A percentile compares a stretch with the other conserved stretches of the same genome.
phyloP scores from a whole-genome alignment of 768 basidiomycete species.

The Naganishia antarctica region DNA sequence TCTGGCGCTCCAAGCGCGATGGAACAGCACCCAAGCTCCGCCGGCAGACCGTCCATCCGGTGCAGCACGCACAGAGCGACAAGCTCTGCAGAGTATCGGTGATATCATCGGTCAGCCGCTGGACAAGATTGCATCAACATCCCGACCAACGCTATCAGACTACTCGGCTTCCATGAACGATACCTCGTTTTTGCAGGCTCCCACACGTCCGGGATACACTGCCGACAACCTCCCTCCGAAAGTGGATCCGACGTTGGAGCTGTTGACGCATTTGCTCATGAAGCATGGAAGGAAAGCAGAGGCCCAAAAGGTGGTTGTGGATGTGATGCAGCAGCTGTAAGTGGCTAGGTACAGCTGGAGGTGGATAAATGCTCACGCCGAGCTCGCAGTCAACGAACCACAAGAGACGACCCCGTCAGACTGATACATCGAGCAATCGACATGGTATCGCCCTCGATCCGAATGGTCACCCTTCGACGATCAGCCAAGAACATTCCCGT shows the following conservation, averaged over 20 bases:
- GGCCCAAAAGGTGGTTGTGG: constrained; percentile 36
- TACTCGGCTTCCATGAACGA: constrained; percentile 2
- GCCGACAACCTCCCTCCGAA: constrained; percentile 38
- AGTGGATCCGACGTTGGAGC: constrained; percentile 42
- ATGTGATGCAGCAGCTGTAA: constrained; percentile 40
- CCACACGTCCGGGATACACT: constrained; percentile 32
- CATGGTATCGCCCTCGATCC: constrained; percentile 66
- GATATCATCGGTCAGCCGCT: constrained; percentile 19
- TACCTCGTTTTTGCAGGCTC: constrained; percentile 11
- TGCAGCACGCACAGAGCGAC: constrained; percentile 6
- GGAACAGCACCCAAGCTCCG: constrained; percentile 12
- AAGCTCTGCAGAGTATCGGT: constrained; percentile 4
- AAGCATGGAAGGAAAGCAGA: constrained; percentile 46
- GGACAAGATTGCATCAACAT: not conserved
- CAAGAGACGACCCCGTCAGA: constrained; percentile 71
- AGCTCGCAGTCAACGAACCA: constrained; percentile 65
- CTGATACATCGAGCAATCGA: constrained; percentile 70
- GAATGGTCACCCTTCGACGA: constrained; percentile 57
- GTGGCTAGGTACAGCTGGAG: constrained; percentile 9
- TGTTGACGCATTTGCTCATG: constrained; percentile 48
- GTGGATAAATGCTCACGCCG: not conserved
- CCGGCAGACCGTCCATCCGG: not conserved
- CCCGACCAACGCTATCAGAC: not conserved
- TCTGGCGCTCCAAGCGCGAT: not conserved
- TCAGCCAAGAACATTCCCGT: constrained; percentile 63